A percentile compares a stretch with the other conserved stretches of the same genome.
Conservation (phyloP, 2,329 filamentous ascomycete genomes). For the Purpureocillium lavendulum region DNA sequence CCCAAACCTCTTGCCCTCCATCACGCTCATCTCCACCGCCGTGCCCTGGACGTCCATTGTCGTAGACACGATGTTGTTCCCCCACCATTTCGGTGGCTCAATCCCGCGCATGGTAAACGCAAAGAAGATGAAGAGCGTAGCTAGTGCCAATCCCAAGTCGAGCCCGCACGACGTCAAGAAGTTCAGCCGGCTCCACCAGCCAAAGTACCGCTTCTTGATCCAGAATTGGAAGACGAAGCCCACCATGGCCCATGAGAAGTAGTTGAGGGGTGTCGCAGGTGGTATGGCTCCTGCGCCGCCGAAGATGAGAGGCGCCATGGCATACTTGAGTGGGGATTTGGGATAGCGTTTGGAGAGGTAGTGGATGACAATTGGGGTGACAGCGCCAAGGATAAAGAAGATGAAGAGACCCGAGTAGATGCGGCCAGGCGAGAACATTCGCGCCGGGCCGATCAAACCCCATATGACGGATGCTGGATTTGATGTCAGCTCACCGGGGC, state of each 20-base stretch:
- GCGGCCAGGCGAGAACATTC: constrained; percentile 55
- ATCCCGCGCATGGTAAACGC: constrained; percentile 57
- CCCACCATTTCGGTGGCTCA: constrained; percentile 61
- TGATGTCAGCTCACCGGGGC: neutral
- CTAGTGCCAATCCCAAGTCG: constrained; percentile 59
- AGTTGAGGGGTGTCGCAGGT: constrained; percentile 65
- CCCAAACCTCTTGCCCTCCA: constrained; percentile 52
- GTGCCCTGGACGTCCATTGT: constrained; percentile 55
- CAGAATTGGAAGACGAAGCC: constrained; percentile 63
- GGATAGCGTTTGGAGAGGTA: constrained; percentile 40
- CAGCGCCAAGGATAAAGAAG: constrained; percentile 51
- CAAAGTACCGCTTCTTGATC: constrained; percentile 54
- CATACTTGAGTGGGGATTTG: constrained; percentile 37
- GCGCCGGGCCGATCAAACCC: constrained; percentile 56
- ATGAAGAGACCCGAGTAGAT: constrained; percentile 52
- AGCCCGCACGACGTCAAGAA: constrained; percentile 63
- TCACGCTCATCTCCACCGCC: constrained; percentile 47
- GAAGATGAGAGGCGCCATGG: constrained; percentile 57
- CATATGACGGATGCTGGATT: constrained; percentile 53
- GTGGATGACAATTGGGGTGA: constrained; percentile 44
- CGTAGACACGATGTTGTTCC: constrained; percentile 46
- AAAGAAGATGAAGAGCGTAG: constrained; percentile 63
- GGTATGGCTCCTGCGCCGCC: constrained; percentile 51
- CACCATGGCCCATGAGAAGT: constrained; percentile 64
- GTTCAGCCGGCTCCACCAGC: constrained; percentile 69